phyloP scores from a whole-genome alignment of 139 green algal genomes.

The Coelastrella sp. region DNA sequence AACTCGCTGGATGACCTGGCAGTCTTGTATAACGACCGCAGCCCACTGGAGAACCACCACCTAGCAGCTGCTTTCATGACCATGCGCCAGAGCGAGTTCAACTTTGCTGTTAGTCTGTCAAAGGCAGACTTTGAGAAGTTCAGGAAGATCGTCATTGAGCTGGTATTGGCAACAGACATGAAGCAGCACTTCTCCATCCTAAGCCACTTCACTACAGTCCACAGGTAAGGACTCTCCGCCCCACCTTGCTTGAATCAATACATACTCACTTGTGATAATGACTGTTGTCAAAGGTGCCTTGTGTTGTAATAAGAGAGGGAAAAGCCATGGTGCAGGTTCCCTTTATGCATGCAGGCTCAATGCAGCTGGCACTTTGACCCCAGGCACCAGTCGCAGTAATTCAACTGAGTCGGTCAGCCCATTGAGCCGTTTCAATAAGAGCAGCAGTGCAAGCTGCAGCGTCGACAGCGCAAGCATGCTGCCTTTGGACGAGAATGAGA shows the following conservation, averaged over 20 bases:
- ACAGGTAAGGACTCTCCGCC: neutral
- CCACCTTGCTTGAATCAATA: no score
- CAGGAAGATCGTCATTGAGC: constrained; percentile 69
- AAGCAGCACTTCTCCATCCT: constrained; percentile 76
- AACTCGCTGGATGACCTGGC: constrained; percentile 61
- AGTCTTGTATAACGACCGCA: constrained; percentile 77
- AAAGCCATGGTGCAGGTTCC: no score
- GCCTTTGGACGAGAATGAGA: neutral
- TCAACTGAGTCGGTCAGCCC: constrained; percentile 53
- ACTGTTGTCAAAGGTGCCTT: no score
- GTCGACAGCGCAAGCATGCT: neutral
- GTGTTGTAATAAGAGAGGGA: no score
- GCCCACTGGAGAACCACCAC: constrained; percentile 77
- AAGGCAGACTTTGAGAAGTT: no score
- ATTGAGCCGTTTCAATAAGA: no score
- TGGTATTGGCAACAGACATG: constrained; percentile 82
- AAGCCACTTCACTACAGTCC: neutral
- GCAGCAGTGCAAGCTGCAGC: constrained; percentile 62
- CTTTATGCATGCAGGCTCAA: no score
- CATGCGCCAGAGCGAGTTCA: no score
- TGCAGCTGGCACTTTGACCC: no score
- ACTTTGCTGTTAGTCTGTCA: no score
- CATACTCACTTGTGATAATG: no score
- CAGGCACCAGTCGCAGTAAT: neutral
- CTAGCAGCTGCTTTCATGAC: constrained; percentile 63